Evolutionary conservation across 495 filamentous ascomycete genomes (phyloP), one percentile per base, ranked within the genome.

Genomic region (Daldinia concentrica): DNA sequence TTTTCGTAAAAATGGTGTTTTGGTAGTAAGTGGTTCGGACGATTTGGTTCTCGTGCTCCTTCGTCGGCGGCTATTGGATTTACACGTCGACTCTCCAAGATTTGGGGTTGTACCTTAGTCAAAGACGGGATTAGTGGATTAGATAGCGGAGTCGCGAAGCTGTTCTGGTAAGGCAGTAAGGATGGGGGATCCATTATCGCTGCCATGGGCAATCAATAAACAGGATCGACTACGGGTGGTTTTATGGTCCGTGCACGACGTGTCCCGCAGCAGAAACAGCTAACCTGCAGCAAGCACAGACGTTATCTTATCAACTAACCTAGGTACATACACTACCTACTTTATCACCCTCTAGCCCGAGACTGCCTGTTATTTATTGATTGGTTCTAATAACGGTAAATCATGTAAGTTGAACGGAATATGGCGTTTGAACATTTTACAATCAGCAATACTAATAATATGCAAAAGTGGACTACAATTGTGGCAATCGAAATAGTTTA

Each of bases 41-140:
- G 30, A 54, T 57, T 36, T 57, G 17, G 62, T 71, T 73, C 65
- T 69, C 71, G 71, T 73, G 66, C 62, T 55, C 66, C 61, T 64
- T 55, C 62, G 41, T 55, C 65, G 70, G 66, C 62, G 66, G 66
- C 45, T 71, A 71, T 66, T 74, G 67, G 71, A 74, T 71, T 74
- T 74, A 66, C 71, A 74, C 66, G 66, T 70, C 58, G 62, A 66
- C 71, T 70, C 41, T 66, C 60, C 61, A 66, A 55, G 71, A 56
- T 66, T 66, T 68, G 51, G 56, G 61, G 66, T 73, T 62, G 70
- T 69, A 72, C 69, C 24, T 69, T 19, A 39, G 12, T 67, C 59
- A 59, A 59, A 72, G 63, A 72, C 59, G 63, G 61, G 62, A 43
- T 64, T 70, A 64, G 61, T 56, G 62, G 58, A 43, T 71, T 71